Evolutionary conservation across 2,329 filamentous ascomycete species (phyloP).

Genomic region (Iodosphaeria phyllophila): DNA sequence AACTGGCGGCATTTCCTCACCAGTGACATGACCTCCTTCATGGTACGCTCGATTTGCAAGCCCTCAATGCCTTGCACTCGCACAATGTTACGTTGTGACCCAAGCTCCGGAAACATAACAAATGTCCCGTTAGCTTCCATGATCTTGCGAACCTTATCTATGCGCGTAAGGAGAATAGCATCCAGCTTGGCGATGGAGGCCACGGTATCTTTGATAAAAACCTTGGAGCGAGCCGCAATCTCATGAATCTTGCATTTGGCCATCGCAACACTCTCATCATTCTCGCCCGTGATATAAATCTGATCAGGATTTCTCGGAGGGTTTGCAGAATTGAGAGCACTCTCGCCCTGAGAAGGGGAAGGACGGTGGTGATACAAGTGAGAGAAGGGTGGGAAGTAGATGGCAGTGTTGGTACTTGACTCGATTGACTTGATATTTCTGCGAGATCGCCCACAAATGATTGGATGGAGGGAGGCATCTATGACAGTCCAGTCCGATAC

Average conservation of each 20-base stretch:
- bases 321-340: too few species aligned
- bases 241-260: constrained; percentile 89
- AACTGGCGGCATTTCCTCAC: too few species aligned
- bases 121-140: constrained; percentile 94
- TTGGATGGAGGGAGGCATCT: constrained; percentile 77
- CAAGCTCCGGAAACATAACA: constrained; percentile 77
- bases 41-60: constrained; percentile 82
- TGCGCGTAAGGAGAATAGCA: constrained; percentile 71
- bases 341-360: constrained; percentile 55
- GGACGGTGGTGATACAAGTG: constrained; percentile 82
- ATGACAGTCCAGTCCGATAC: too few species aligned
- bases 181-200: constrained; percentile 88
- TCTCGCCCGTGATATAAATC: constrained; percentile 89
- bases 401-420: constrained; percentile 84
- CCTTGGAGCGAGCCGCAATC: constrained; percentile 59
- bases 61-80: constrained; percentile 88
- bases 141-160: constrained; percentile 96
- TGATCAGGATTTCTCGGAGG: constrained; percentile 77
- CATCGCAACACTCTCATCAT: constrained; percentile 61
- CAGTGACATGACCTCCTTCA: constrained; percentile 87
- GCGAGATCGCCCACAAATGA: constrained; percentile 80
- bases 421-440: constrained; percentile 98
- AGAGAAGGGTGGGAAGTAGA: constrained; percentile 94
- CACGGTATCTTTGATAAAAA: constrained; percentile 80
- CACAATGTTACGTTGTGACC: constrained; percentile 66